Percentiles rank a stretch among this genome's conserved stretches.
Conservation (phyloP, 257 asterid species). For the Marsdenia floribunda region DNA sequence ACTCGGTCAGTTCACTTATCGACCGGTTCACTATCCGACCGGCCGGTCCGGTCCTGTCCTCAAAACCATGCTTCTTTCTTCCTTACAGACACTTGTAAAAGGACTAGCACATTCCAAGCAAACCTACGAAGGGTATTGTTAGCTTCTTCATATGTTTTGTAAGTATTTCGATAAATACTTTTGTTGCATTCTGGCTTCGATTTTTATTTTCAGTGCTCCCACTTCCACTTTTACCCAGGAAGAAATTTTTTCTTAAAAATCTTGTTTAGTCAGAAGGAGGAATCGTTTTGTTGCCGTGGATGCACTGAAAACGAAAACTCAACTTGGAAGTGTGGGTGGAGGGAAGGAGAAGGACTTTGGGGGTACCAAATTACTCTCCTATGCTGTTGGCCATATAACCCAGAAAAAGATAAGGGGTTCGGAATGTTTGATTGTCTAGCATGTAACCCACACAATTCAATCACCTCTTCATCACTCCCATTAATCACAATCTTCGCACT, state of each 20-base stretch:
- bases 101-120: slow-evolving; percentile 8
- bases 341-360: no score
- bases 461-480: no score
- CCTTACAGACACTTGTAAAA: slow-evolving; percentile 25
- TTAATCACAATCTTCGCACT: no score
- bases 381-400: background rate
- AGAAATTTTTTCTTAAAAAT: background rate
- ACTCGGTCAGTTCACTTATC: no score
- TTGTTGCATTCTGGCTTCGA: background rate
- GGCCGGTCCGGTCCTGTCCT: no score
- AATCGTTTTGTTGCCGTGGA: background rate
- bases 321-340: background rate
- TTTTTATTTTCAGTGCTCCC: background rate
- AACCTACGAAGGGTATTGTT: background rate
- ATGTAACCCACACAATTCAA: no score
- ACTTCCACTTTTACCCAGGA: background rate
- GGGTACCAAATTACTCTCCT: no score
- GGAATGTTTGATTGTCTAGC: no score
- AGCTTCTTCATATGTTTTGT: background rate
- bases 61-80: slow-evolving; percentile 6
- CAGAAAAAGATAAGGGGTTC: no score
- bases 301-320: background rate
- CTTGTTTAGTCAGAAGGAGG: background rate
- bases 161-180: background rate
- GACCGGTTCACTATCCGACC: no score